Evolutionary conservation across 257 asterid species (phyloP), one percentile per base, ranked within the genome.

Genomic region (Penstemon barbatus): DNA sequence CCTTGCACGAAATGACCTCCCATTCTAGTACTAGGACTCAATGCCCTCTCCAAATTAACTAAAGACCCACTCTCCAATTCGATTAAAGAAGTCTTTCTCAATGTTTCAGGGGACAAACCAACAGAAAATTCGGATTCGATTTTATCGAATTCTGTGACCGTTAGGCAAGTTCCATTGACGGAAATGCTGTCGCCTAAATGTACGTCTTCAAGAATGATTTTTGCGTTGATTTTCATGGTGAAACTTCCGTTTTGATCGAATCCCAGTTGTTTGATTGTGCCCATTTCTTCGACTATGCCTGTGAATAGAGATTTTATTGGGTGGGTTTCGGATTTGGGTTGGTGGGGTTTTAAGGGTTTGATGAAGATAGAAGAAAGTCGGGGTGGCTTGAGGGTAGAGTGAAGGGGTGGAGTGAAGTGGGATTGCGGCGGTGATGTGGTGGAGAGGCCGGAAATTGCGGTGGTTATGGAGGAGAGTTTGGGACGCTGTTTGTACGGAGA

Each of bases 1-100:
- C 96, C 98, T 85, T 91, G 98, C 77, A 87, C 96, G 58, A 89
- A 89, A 70, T 91, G 96, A 6, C 98, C 98, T 41, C 98, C 96
- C 98, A 91, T 89, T 71, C 98, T 82, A 38, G 90, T 82, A 48
- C 65, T 84, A 69, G 98, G 96, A 55, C 74, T 81, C 77, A 89
- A 13, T 1, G 96, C 98, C 86, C 96, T 83, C 79, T 91, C 98
- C 73, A 91, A 69, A 77, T 91, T 91, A 3, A 89, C 96, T 67
- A 58, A n/a, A 40, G 89, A 84, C 8, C 98, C 96, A 5, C 58
- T 68, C 40, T 77, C 80, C 53, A 91, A 72, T 65, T 87, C 96
- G 3, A 79, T 76, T 63, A 91, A 67, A 49, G 87, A 79, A 11
- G 96, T 89, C 76, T 86, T 87, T 25, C 98, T 79, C 71, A 91